Evolutionary conservation across 441 rosid genomes (phyloP), one percentile per base, ranked within the genome.

Genomic region (Cnidoscolus chayamansa): DNA sequence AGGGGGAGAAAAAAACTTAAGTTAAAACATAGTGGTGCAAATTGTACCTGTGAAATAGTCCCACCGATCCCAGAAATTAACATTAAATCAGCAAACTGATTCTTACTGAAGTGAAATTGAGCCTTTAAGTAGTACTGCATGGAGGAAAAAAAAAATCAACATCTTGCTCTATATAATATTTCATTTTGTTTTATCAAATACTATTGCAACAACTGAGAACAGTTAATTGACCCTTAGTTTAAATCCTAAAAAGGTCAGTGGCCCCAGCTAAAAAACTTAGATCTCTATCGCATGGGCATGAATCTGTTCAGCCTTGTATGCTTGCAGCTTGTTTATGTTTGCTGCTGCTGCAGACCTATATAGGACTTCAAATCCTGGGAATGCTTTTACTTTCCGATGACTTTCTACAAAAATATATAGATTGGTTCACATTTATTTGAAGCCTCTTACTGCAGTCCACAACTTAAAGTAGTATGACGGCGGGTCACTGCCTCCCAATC

Each of bases 1-100:
- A 35, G 2, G 4, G 2, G 4, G 40, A 35, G 5, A 35, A 35
- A 35, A 35, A 35, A 35, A 35, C 10, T 31, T 17, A 69, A 55
- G 8, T 15, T 40, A 30, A 43, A 4, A 72, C 15, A 66, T 56
- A 47, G 32, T 9, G 66, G 45, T 50, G 72, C 53, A 57, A 62
- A 64, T 70, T 10, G 35, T 78, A 89, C 98, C 97, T 93, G 97
- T 43, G 97, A 93, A 76, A 91, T 57, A 17, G 98, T 83, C 67
- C 98, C 98, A 13, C 94, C 89, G 64, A 84, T 78, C 67, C 97
- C 98, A 63, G 74, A 55, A 71, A 93, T 91, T 68, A 89, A 88
- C 98, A 93, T 88, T 43, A 93, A 74, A 68, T 91, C 94, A 32
- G 98, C 97, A 71, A 93, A 93, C 70, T 91, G 93, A 75, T 93